phyloP scores from a whole-genome alignment of 805 yeast species.

The Pichia rugopelliculosa region DNA sequence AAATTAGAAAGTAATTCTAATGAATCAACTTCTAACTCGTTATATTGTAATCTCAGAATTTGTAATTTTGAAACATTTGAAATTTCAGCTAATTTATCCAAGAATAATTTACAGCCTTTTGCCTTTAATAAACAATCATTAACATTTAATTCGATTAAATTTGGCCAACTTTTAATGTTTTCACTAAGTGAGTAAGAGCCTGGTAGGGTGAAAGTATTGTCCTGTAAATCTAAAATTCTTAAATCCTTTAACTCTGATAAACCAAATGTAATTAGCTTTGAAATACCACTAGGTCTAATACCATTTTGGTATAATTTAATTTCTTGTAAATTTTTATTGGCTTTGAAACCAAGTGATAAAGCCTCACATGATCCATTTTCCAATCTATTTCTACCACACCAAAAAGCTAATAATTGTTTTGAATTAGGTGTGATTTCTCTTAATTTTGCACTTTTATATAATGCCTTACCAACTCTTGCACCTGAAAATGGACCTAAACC shows the following conservation, averaged over 20 bases:
- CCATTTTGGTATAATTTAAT: conserved; percentile 91
- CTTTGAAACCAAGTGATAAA: conserved; percentile 77
- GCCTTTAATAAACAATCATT: conserved; percentile 84
- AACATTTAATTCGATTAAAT: conserved; percentile 69
- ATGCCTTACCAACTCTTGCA: conserved; percentile 82
- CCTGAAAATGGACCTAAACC: conserved; percentile 99
- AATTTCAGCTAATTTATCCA: conserved; percentile 37
- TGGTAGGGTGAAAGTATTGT: conserved; percentile 77
- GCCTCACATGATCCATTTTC: conserved; percentile 90
- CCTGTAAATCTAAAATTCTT: conserved; percentile 78
- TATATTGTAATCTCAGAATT: conserved; percentile 71
- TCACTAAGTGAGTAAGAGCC: conserved; percentile 63
- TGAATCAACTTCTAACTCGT: conserved; percentile 69
- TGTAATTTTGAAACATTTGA: conserved; percentile 37
- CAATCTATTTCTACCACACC: conserved; percentile 95
- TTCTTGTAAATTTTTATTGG: conserved; percentile 60
- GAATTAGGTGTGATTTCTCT: conserved; percentile 18
- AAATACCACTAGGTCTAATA: conserved; percentile 88
- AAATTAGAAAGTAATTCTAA: conserved; percentile 52
- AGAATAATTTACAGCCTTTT: conserved; percentile 57
- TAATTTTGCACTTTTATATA: conserved; percentile 63
- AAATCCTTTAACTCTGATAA: conserved; percentile 54
- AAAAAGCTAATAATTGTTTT: conserved; percentile 65
- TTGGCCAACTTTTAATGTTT: conserved; percentile 54
- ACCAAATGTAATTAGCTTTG: conserved; percentile 66